Base-by-base conservation (phyloP, 164 flowering plant genomes). In the Taxillus chinensis region DNA sequence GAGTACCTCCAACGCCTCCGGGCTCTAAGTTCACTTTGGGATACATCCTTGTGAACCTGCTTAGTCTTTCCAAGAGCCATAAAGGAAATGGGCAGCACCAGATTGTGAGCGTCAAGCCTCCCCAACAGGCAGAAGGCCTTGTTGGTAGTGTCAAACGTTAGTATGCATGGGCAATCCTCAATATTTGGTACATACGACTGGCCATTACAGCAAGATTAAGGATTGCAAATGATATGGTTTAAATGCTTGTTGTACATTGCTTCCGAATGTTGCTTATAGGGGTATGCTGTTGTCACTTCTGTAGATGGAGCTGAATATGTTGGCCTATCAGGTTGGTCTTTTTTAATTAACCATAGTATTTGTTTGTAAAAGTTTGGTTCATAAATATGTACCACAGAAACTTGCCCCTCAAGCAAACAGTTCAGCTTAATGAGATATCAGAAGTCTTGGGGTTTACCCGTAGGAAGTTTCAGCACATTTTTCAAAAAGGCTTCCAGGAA, bases 1-100 rank as follows among this genome's bases (percentile, higher is more conserved):
- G 95, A 92, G 71, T 89, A 87, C 70, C 84, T 84, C 73, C 92
- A 86, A 67, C 87, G 96, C 41, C 85, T 92, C 42, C 79, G 89
- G 4, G 84, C 85, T 39, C 68, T 92, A 45, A 87, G 96, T 70
- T 76, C 83, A 7, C 78, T 87, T 45, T 92, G 95, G 95, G 77
- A 83, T 43, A 78, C 78, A 87, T 43, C 83, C 90, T 46, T 78
- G 75, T 41, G 84, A 85, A 50, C 80, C 82, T 38, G 67, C 89
- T 15, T 86, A 76, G 64, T 42, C 42, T 60, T 16, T 8, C 3
- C 46, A 39, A 59, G 45, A 17, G 5, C 50, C 13, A 42, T 45
- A 3, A 55, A 40, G 39, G 16, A 67, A 27, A 60, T 8, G 14
- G 48, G 16, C 62, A 57, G 41, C 15, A 37, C 9, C 62, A 41